Evolutionary conservation across 2,329 filamentous ascomycete genomes (phyloP).

Genomic region (Aspergillus tanneri): DNA sequence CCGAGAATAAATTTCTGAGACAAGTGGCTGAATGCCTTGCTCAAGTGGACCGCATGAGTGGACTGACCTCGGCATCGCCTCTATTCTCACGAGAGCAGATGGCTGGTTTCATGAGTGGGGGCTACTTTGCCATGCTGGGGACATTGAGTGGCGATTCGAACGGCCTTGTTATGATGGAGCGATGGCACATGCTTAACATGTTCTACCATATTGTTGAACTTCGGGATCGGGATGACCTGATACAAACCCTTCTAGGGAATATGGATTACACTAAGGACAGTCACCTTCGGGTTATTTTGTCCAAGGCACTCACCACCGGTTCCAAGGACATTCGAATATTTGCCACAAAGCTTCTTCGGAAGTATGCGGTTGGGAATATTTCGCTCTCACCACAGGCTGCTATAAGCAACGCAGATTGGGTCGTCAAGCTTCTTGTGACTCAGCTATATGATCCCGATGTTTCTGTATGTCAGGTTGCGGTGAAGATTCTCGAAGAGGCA

Average conservation of each 20-base stretch:
- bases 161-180: slow-evolving; percentile 84
- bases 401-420: slow-evolving; percentile 81
- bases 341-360: slow-evolving; percentile 79
- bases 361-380: slow-evolving; percentile 69
- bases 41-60: slow-evolving; percentile 83
- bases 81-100: slow-evolving; percentile 86
- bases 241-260: slow-evolving; percentile 81
- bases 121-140: slow-evolving; percentile 92
- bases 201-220: slow-evolving; percentile 97
- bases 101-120: slow-evolving; percentile 80
- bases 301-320: slow-evolving; percentile 87
- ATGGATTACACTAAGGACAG: slow-evolving; percentile 89
- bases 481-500: slow-evolving; percentile 95
- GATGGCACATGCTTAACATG: slow-evolving; percentile 99
- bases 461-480: slow-evolving; percentile 91
- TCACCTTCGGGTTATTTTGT: slow-evolving; percentile 87
- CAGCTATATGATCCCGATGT: slow-evolving; percentile 97
- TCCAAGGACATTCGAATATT: slow-evolving; percentile 89
- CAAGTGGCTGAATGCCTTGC: slow-evolving; percentile 95
- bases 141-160: slow-evolving; percentile 78
- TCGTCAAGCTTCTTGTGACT: slow-evolving; percentile 93
- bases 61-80: slow-evolving; percentile 68
- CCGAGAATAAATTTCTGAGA: slow-evolving; percentile 87
- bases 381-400: slow-evolving; percentile 36
- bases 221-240: slow-evolving; percentile 84